A percentile compares a stretch with the other conserved stretches of the same genome.
Evolutionary conservation across 2,329 filamentous ascomycete species (phyloP).

Genomic region (Colletotrichum simmondsii): DNA sequence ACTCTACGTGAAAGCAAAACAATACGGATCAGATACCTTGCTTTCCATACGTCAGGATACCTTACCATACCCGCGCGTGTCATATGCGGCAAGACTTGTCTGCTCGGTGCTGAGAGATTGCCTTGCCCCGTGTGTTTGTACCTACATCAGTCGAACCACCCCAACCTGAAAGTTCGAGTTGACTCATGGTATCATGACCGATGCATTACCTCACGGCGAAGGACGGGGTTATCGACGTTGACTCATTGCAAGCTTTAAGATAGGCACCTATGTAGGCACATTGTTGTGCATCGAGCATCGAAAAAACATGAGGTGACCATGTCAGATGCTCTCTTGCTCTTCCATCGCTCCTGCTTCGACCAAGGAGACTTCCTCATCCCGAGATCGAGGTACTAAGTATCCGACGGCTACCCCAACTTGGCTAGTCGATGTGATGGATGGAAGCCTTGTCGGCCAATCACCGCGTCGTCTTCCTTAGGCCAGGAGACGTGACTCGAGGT

Average conservation of each 20-base stretch:
- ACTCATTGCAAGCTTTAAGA: background rate
- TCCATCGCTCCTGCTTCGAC: background rate
- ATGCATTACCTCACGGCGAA: background rate
- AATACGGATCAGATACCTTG: too few species aligned
- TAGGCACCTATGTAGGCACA: too few species aligned
- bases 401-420: background rate
- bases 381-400: background rate
- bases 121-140: background rate
- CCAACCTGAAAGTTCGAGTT: background rate
- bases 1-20: background rate
- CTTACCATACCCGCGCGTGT: background rate
- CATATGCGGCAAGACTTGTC: background rate
- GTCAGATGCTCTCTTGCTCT: background rate
- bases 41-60: too few species aligned
- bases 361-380: too few species aligned
- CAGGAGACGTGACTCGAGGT: slow-evolving; percentile 24
- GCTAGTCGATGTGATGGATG: slow-evolving; percentile 26
- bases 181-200: background rate
- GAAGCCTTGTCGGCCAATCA: slow-evolving; percentile 11
- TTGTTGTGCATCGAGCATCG: too few species aligned
- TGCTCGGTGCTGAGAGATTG: background rate
- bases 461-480: background rate
- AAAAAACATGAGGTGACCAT: background rate
- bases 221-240: background rate
- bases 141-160: background rate